Evolutionary conservation across 352 stramenopile species (phyloP).

Genomic region (Globisporangium barbulae): DNA sequence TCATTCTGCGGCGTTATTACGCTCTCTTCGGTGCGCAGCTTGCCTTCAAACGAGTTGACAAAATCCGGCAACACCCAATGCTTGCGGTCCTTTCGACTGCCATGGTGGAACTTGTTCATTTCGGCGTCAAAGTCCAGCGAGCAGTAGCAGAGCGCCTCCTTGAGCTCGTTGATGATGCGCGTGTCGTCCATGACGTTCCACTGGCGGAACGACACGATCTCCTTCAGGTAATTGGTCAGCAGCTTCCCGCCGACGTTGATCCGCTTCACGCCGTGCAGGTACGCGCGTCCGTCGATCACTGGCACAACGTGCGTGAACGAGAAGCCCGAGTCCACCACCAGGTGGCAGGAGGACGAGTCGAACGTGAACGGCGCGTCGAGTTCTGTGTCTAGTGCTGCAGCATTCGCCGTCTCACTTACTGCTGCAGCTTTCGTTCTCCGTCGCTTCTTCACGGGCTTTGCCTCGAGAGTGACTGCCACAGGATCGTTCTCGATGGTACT

Average conservation of each 20-base stretch:
- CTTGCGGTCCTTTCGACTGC: conserved; percentile 26
- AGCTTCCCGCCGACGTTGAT: conserved; percentile 95
- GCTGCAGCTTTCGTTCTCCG: conserved; percentile 13
- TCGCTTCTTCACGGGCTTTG: conserved; percentile 19
- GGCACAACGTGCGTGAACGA: conserved; percentile 95
- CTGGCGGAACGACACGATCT: conserved; percentile 94
- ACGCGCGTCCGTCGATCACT: conserved; percentile 69
- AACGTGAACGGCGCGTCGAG: conserved; percentile 24
- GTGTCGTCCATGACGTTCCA: conserved; percentile 95
- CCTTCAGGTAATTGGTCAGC: conserved; percentile 96
- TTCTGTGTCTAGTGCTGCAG: not conserved
- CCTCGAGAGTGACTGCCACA: not conserved
- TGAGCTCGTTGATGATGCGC: conserved; percentile 74
- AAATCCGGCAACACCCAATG: conserved; percentile 86
- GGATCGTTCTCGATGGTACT: not conserved
- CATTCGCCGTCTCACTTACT: not conserved
- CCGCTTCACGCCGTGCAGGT: conserved; percentile 43
- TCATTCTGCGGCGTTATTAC: not conserved
- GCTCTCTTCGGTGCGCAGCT: conserved; percentile 18
- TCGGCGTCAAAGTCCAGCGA: conserved; percentile 86
- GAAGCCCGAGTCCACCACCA: conserved; percentile 94
- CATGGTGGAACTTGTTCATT: conserved; percentile 41
- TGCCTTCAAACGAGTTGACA: conserved; percentile 62
- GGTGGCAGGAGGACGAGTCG: conserved; percentile 49
- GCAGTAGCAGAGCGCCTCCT: conserved; percentile 90